These are phyloP conservation scores for Chlorella sorokiniana DNA, from an alignment of 139 green algal species.

Conservation along the genomic window DNA sequence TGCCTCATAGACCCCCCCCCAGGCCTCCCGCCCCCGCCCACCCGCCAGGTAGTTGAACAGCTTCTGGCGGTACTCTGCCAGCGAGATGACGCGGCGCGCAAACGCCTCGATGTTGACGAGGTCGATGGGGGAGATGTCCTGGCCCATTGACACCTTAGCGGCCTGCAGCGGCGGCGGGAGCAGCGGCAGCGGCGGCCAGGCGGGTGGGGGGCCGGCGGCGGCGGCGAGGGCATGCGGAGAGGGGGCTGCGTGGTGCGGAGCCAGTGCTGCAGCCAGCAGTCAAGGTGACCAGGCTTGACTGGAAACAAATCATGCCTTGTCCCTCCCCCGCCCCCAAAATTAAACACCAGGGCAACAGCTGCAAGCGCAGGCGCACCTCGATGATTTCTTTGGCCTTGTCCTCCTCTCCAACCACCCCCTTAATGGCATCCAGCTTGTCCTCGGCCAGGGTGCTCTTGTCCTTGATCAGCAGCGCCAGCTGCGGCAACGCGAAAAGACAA, in stretches of 20 bases:
- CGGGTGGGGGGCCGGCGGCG: too few species aligned
- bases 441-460: constrained; percentile 83
- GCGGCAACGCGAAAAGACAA: not conserved
- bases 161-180: too few species aligned
- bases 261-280: too few species aligned
- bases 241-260: too few species aligned
- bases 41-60: constrained; percentile 47
- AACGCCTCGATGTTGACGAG: constrained; percentile 98
- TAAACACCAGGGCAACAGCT: too few species aligned
- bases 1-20: too few species aligned
- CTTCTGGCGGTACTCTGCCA: constrained; percentile 91
- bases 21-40: too few species aligned
- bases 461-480: constrained; percentile 80
- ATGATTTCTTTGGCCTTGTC: constrained; percentile 80
- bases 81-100: constrained; percentile 88
- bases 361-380: constrained; percentile 36
- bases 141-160: constrained; percentile 80
- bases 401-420: constrained; percentile 88
- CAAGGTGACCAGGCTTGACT: too few species aligned
- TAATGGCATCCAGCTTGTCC: constrained; percentile 73
- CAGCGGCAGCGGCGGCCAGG: too few species aligned
- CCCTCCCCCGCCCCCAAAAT: not conserved
- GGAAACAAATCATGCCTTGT: too few species aligned
- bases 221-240: too few species aligned
- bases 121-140: constrained; percentile 98